A percentile compares a stretch with the other conserved stretches of the same genome.
Evolutionary conservation across 1,139 yeast genomes (phyloP).

Genomic region (Saccharomyces pastorianus): DNA sequence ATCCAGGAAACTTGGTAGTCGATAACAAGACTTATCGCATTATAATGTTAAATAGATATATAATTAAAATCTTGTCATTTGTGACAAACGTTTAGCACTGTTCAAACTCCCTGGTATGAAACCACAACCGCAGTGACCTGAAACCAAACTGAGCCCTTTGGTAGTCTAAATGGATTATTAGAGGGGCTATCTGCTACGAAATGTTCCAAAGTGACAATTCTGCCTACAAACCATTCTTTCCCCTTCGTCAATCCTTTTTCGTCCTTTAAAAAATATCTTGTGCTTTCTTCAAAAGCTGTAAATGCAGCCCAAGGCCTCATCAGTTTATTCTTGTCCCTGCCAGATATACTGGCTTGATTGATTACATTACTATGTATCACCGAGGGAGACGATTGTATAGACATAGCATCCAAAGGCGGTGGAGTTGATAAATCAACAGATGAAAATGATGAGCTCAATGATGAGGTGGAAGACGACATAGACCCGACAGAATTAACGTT

Average conservation of each 20-base stretch:
- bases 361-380: neutral
- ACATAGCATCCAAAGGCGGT: constrained; percentile 17
- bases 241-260: constrained; percentile 15
- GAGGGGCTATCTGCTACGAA: constrained; percentile 12
- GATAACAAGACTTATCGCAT: neutral
- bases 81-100: neutral
- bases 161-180: constrained; percentile 23
- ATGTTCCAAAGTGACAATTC: constrained; percentile 20
- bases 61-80: neutral
- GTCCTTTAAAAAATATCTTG: constrained; percentile 25
- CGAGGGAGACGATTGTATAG: constrained; percentile 6
- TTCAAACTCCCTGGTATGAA: constrained; percentile 5
- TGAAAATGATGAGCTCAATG: constrained; percentile 26
- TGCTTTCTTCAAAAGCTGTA: constrained; percentile 26
- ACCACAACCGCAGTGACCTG: constrained; percentile 24
- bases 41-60: neutral
- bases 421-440: constrained; percentile 32
- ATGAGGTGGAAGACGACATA: constrained; percentile 25
- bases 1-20: constrained; percentile 88
- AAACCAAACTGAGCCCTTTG: constrained; percentile 25
- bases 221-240: constrained; percentile 31
- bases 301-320: constrained; percentile 30
- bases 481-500: constrained; percentile 31
- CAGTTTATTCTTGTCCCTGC: constrained; percentile 7
- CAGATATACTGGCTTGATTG: neutral